A percentile compares a stretch with the other conserved stretches of the same genome.
phyloP scores from a whole-genome alignment of 306 rosid species.

The Prunus kanzakura region DNA sequence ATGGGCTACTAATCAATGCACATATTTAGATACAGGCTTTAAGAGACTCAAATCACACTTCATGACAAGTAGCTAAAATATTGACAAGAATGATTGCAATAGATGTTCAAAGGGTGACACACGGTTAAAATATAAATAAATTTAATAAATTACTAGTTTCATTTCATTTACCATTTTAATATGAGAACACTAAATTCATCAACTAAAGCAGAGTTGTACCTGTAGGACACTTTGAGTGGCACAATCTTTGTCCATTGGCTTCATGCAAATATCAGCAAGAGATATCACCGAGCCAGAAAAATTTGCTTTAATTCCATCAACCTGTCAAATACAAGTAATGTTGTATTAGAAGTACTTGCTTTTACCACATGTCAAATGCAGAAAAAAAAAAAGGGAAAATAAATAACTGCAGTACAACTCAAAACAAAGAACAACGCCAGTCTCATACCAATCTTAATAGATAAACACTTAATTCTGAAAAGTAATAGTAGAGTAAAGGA shows the following conservation, averaged over 20 bases:
- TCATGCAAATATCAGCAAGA: slow-evolving; percentile 90
- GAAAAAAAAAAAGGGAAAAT: neutral
- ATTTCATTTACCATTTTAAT: neutral
- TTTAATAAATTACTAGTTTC: neutral
- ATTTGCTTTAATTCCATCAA: slow-evolving; percentile 77
- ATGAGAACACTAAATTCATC: neutral
- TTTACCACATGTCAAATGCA: neutral
- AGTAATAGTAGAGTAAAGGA: slow-evolving; percentile 22
- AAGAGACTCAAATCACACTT: neutral
- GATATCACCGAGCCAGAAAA: slow-evolving; percentile 62
- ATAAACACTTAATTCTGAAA: slow-evolving; percentile 2
- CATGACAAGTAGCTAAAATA: neutral
- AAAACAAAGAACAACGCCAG: neutral
- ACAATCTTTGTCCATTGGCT: slow-evolving; percentile 90
- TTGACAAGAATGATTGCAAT: neutral
- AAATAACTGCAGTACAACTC: neutral
- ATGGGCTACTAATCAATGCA: neutral
- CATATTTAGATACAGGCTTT: neutral
- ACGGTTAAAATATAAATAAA: neutral
- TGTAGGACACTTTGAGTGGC: slow-evolving; percentile 93
- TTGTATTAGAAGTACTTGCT: neutral
- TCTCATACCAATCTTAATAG: slow-evolving; percentile 1
- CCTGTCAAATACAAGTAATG: slow-evolving; percentile 49
- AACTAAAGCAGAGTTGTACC: slow-evolving; percentile 44
- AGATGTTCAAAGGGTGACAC: neutral